Base-by-base conservation (phyloP, 768 basidiomycete genomes). In the Crucibulum laeve region DNA sequence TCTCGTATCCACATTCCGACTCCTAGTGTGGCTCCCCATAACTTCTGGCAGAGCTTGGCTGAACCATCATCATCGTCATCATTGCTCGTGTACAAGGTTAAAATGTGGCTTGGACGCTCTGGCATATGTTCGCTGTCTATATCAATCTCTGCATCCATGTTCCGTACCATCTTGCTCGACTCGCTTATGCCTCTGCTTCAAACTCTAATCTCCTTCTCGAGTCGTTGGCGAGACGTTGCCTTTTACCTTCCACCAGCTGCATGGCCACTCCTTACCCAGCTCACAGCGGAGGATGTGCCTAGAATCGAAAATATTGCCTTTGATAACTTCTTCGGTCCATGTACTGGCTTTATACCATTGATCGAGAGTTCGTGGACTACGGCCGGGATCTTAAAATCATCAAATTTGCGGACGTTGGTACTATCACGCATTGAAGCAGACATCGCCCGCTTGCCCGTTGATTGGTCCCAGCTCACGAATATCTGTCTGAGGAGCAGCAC, bases 1-100 rank as follows among this genome's bases (percentile, higher is more conserved):
- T 25, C 42, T 13, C 36, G 39, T n/a, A 33, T 45, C 24, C 50
- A 40, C 38, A 37, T 43, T 18, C 35, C 35, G 8, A 17, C 18
- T 18, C 13, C 35, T 8, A 17, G 11, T 18, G 13, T 18, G 13
- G 18, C 11, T 18, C 17, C 13, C 11, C 35, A 17, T 36, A 13
- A 17, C 11, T 8, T n/a, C n/a, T n/a, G n/a, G n/a, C n/a, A n/a
- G n/a, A 18, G 8, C 8, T 36, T 36, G 13, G 35, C 11, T 18
- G 18, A 19, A 10, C 35, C n/a, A n/a, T n/a, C n/a, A n/a, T n/a
- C n/a, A n/a, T n/a, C n/a, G n/a, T n/a, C n/a, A n/a, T n/a, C n/a
- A n/a, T n/a, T n/a, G n/a, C 35, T 19, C 11, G 35, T 8, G 13
- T 10, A 8, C 13, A 36, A 17, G 35, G 13, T 36, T 8, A 19